Percentiles rank a stretch among this genome's conserved stretches.
phyloP scores from a whole-genome alignment of 1,284 basidiomycete genomes.

The Ceratobasidium papillatum region DNA sequence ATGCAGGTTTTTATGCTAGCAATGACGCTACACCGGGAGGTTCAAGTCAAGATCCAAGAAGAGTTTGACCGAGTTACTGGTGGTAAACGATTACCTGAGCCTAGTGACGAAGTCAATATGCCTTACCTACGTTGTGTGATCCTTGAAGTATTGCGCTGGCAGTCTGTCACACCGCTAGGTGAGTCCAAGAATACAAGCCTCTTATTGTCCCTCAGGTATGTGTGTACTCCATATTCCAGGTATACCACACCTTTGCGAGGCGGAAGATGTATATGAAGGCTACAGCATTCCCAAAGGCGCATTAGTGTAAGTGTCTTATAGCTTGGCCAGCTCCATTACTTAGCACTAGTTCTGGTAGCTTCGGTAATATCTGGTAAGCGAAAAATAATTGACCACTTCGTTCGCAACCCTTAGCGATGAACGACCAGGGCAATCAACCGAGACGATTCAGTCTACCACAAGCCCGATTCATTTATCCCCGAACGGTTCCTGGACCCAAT shows the following conservation, averaged over 20 bases:
- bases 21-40: slow-evolving; percentile 5
- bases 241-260: slow-evolving; percentile 15
- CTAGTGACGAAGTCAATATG: neutral
- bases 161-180: slow-evolving; percentile 20
- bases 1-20: slow-evolving; percentile 27
- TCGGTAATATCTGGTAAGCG: slow-evolving; percentile 25
- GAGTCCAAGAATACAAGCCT: too few species aligned
- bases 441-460: neutral
- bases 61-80: slow-evolving; percentile 9
- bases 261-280: slow-evolving; percentile 12
- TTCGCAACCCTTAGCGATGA: too few species aligned
- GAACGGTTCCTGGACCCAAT: slow-evolving; percentile 7
- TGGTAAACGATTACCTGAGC: slow-evolving; percentile 11
- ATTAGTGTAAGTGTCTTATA: neutral
- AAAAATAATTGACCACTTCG: neutral
- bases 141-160: slow-evolving; percentile 18
- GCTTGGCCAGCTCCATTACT: neutral
- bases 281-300: slow-evolving; percentile 19
- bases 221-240: neutral
- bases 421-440: slow-evolving; percentile 22
- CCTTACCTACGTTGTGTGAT: slow-evolving; percentile 24
- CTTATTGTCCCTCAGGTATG: too few species aligned
- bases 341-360: neutral
- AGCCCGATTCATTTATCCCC: slow-evolving; percentile 17
- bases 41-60: slow-evolving; percentile 6